These are phyloP conservation scores for Colletotrichum echinochloae DNA, from an alignment of 2,329 filamentous ascomycete genomes.

Conservation along the genomic window DNA sequence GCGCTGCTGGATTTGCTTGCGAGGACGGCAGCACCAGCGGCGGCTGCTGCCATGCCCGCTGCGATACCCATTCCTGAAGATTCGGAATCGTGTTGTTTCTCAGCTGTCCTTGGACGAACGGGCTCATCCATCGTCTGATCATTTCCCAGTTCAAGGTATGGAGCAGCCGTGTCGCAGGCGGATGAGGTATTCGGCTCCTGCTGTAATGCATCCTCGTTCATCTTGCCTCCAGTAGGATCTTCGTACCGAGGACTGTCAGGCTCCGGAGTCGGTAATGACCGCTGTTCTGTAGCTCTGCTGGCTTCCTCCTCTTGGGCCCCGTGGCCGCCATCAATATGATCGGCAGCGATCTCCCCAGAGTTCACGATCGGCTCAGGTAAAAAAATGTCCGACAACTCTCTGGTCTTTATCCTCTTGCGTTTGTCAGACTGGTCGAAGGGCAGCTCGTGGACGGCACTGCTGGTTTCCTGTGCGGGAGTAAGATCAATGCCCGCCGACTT, in stretches of 20 bases:
- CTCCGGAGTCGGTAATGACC: background rate
- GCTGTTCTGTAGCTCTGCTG: background rate
- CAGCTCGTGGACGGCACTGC: constrained; percentile 51
- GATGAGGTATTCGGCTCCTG: constrained; percentile 25
- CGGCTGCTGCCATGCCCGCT: constrained; percentile 46
- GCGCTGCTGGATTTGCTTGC: constrained; percentile 47
- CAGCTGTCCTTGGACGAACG: constrained; percentile 1
- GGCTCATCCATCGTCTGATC: constrained; percentile 9
- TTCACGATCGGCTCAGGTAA: constrained; percentile 45
- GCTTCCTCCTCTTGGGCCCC: background rate
- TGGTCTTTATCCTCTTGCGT: constrained; percentile 52
- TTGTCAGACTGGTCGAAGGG: constrained; percentile 52
- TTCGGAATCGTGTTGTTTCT: constrained; percentile 5
- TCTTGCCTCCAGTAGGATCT: background rate
- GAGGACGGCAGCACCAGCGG: constrained; percentile 48
- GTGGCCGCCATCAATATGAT: constrained; percentile 38
- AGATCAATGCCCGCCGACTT: constrained; percentile 45
- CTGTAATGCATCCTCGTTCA: background rate
- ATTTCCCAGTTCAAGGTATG: constrained; percentile 41
- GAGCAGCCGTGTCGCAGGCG: constrained; percentile 44
- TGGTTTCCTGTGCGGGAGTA: constrained; percentile 51
- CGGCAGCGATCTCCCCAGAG: constrained; percentile 44
- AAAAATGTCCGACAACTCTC: constrained; percentile 44
- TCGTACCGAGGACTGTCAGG: constrained; percentile 4
- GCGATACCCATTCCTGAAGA: constrained; percentile 22